phyloP scores from a whole-genome alignment of 73 alveolate species.

The Paramecium sonneborni region DNA sequence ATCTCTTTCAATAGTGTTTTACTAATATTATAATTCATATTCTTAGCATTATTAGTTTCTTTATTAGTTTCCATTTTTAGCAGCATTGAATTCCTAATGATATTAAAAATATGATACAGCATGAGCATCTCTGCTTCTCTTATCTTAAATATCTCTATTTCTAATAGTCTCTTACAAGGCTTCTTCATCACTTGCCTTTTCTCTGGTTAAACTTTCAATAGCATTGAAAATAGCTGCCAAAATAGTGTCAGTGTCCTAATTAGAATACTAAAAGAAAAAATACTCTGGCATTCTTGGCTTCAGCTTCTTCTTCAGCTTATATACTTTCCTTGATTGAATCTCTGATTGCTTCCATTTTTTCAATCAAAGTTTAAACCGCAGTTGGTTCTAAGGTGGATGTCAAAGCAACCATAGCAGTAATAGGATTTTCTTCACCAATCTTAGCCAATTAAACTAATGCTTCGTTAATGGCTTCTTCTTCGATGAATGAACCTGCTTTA shows the following conservation, averaged over 20 bases:
- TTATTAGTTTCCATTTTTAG: slow-evolving; percentile 44
- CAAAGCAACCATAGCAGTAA: slow-evolving; percentile 60
- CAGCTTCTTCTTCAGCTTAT: slow-evolving; percentile 50
- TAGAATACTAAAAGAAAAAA: not conserved
- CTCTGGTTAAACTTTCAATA: slow-evolving; percentile 53
- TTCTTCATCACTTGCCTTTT: slow-evolving; percentile 50
- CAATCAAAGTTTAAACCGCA: slow-evolving; percentile 48
- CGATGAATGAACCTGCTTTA: slow-evolving; percentile 48
- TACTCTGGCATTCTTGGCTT: slow-evolving; percentile 54
- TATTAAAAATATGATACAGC: slow-evolving; percentile 21
- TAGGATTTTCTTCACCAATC: slow-evolving; percentile 59
- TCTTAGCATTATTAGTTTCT: slow-evolving; percentile 45
- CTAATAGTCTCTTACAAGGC: slow-evolving; percentile 48
- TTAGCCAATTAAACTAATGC: slow-evolving; percentile 52
- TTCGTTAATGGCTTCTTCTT: slow-evolving; percentile 53
- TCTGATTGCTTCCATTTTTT: slow-evolving; percentile 58
- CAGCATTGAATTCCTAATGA: slow-evolving; percentile 55
- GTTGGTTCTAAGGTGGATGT: slow-evolving; percentile 57
- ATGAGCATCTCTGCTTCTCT: slow-evolving; percentile 58
- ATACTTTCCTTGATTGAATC: slow-evolving; percentile 57
- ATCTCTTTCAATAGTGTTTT: slow-evolving; percentile 58
- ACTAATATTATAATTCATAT: slow-evolving; percentile 37
- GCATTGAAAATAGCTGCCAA: slow-evolving; percentile 58
- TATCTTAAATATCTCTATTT: slow-evolving; percentile 53
- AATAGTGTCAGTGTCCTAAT: slow-evolving; percentile 30